Evolutionary conservation across 2,329 filamentous ascomycete species (phyloP).

Genomic region (Neonectria faginata): DNA sequence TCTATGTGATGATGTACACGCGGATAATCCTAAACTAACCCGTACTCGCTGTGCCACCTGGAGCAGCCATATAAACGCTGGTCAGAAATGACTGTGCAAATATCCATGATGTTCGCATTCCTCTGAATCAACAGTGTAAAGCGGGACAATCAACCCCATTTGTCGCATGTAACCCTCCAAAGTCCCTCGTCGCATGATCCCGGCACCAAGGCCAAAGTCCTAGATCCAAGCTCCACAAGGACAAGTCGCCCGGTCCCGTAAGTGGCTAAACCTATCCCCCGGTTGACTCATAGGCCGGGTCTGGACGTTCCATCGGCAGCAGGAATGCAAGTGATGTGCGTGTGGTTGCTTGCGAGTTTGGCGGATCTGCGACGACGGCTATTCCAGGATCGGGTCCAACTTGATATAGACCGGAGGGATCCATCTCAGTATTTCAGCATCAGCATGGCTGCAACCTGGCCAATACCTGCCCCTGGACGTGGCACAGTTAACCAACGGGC

Average conservation of each 20-base stretch:
- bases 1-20: constrained; percentile 5
- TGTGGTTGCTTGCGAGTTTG: neutral
- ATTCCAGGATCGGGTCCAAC: neutral
- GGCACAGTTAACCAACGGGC: neutral
- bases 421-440: neutral
- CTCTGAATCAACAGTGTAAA: neutral
- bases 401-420: neutral
- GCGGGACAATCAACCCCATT: neutral
- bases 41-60: neutral
- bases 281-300: constrained; percentile 20
- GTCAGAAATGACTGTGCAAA: neutral
- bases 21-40: neutral
- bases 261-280: neutral
- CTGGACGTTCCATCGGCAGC: neutral
- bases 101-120: neutral
- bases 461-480: neutral
- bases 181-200: constrained; percentile 11
- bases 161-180: neutral
- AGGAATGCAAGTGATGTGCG: neutral
- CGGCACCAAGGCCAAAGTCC: constrained; percentile 14
- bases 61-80: neutral
- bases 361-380: neutral
- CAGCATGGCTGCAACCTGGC: neutral
- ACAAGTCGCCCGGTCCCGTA: neutral
- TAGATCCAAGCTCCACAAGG: constrained; percentile 14